phyloP scores from a whole-genome alignment of 345 rosid genomes.

The Linum usitatissimum region DNA sequence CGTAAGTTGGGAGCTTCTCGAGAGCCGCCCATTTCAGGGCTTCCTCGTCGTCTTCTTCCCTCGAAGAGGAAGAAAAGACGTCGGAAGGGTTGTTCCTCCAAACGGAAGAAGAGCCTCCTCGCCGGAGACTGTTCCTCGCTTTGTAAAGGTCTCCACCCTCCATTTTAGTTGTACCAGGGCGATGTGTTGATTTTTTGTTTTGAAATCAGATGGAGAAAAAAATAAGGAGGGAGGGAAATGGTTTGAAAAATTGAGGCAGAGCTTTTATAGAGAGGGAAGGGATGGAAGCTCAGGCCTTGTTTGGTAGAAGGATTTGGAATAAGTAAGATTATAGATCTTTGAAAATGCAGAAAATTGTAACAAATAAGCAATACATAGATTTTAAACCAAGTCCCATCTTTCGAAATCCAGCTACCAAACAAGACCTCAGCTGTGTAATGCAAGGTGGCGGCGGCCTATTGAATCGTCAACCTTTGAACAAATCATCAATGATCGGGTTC shows the following conservation, averaged over 20 bases:
- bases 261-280: background rate
- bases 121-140: background rate
- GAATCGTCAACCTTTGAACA: background rate
- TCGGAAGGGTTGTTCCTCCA: constrained; percentile 1
- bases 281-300: too few relatives aligned
- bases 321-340: too few relatives aligned
- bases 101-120: background rate
- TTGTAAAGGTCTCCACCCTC: background rate
- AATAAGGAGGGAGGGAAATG: background rate
- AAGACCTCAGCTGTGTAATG: too few relatives aligned
- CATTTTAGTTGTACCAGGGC: background rate
- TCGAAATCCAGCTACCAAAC: too few relatives aligned
- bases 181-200: background rate
- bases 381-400: too few relatives aligned
- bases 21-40: constrained; percentile 4
- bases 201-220: too few relatives aligned
- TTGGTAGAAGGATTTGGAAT: too few relatives aligned
- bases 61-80: background rate
- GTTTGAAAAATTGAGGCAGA: too few relatives aligned
- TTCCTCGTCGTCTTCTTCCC: constrained; percentile 6
- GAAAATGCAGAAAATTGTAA: too few relatives aligned
- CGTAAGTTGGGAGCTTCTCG: constrained; percentile 1
- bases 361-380: too few relatives aligned
- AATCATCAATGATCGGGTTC: too few relatives aligned
- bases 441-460: background rate